phyloP scores from a whole-genome alignment of 208 protist genomes.

The Acanthamoeba royreba region DNA sequence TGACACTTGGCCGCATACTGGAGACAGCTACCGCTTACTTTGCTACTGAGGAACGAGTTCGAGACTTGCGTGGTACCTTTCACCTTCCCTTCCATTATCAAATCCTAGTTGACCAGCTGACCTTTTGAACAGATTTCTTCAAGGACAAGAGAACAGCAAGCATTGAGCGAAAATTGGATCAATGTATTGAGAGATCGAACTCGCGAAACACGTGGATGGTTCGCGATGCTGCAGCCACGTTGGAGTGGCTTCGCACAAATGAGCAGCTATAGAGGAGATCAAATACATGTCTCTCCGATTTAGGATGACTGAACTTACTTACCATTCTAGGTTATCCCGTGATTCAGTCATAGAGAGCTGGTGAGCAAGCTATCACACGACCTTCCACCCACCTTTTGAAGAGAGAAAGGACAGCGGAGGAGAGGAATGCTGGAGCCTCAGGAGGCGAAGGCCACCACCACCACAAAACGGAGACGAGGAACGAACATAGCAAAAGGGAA shows the following conservation, averaged over 20 bases:
- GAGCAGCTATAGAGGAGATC: no score
- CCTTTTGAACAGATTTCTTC: conserved; percentile 41
- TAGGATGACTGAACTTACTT: no score
- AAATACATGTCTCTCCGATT: no score
- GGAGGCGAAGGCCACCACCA: no score
- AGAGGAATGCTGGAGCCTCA: no score
- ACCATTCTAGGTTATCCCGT: no score
- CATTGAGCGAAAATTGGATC: conserved; percentile 1
- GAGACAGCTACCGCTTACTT: not conserved
- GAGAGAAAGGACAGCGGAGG: no score
- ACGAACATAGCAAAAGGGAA: no score
- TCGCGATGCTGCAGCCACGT: not conserved
- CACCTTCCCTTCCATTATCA: not conserved
- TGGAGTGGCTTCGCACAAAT: not conserved
- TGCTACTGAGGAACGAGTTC: not conserved
- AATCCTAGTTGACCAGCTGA: not conserved
- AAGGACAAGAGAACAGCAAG: not conserved
- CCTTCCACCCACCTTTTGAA: no score
- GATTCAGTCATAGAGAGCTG: no score
- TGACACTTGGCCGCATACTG: conserved; percentile 5
- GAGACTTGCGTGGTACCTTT: not conserved
- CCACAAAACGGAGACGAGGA: no score
- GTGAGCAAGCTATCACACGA: no score
- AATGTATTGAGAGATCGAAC: not conserved
- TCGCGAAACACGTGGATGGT: not conserved